phyloP scores from a whole-genome alignment of 306 rosid genomes.

The Vachellia collinsii region DNA sequence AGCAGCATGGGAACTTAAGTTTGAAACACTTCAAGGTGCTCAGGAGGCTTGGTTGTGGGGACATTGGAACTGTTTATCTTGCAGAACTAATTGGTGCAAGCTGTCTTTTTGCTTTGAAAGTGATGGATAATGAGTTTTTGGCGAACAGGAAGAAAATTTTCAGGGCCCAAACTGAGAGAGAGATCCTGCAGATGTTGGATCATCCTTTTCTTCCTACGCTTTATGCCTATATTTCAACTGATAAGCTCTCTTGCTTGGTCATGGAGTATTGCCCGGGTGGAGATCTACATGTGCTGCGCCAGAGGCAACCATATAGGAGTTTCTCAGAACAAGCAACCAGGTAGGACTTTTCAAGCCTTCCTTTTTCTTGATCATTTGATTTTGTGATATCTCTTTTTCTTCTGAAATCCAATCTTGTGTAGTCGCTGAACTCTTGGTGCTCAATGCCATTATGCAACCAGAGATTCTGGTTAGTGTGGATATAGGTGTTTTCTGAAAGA shows the following conservation, averaged over 20 bases:
- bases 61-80: constrained; percentile 96
- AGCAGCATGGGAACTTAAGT: constrained; percentile 72
- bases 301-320: constrained; percentile 77
- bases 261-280: constrained; percentile 98
- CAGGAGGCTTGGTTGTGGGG: constrained; percentile 93
- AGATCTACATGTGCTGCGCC: constrained; percentile 92
- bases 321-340: constrained; percentile 87
- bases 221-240: constrained; percentile 72
- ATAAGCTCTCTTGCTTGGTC: constrained; percentile 87
- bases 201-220: constrained; percentile 91
- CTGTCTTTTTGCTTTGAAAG: constrained; percentile 85
- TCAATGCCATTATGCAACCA: not conserved
- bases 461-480: not conserved
- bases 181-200: constrained; percentile 87
- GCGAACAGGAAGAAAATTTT: constrained; percentile 73
- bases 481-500: constrained; percentile 1
- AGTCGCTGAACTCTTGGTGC: not conserved
- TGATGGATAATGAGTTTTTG: constrained; percentile 93
- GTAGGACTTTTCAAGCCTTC: constrained; percentile 44
- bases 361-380: constrained; percentile 22
- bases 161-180: constrained; percentile 96
- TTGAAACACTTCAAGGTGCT: constrained; percentile 77
- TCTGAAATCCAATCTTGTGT: constrained; percentile 21
- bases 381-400: constrained; percentile 1
- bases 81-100: constrained; percentile 80